Evolutionary conservation across 441 rosid species (phyloP), one percentile per base, ranked within the genome.

Genomic region (Macaranga tanarius): DNA sequence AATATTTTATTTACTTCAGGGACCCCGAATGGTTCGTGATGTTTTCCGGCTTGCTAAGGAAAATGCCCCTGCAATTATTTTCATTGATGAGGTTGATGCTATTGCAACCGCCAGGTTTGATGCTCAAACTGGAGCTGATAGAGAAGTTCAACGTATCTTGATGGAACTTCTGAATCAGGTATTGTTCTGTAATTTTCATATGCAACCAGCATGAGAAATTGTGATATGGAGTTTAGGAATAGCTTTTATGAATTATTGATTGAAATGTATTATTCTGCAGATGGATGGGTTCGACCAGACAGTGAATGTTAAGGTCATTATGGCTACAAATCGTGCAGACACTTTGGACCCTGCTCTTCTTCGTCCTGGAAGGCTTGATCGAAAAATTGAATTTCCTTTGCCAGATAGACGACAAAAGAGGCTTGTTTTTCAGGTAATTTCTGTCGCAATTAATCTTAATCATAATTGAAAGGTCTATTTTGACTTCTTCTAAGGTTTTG

Each of bases 11-110:
- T 75, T 73, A 45, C 10, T 25, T 72, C 75, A 95, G 97, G 99
- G 99, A 11, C 99, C 99, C n/a, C 84, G 98, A n/a, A 95, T 95
- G 99, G 98, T 95, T 70, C 98, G 99, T 74, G 99, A 92, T 87
- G 99, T 95, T 74, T 95, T 95, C 68, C 96, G 99, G 70, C 96
- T 93, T 65, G 98, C 99, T 0, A 95, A 95, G 76, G 99, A 95
- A 80, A 95, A 95, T 77, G 99, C 98, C 70, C 99, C 99, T 38
- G 99, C 99, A 70, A 95, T 95, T 63, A 95, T 95, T 77, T 95
- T 95, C 68, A 95, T 93, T 66, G 99, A 95, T 78, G 99, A 95
- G 83, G 99, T 95, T 4, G 99, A 95, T 84, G 98, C 99, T 66
- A 95, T 93, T 40, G 99, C 99, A 38, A 95, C 98, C 48, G 99